A percentile compares a stretch with the other conserved stretches of the same genome.
Conservation (phyloP, 345 rosid species). For the Rubroshorea leprosula region DNA sequence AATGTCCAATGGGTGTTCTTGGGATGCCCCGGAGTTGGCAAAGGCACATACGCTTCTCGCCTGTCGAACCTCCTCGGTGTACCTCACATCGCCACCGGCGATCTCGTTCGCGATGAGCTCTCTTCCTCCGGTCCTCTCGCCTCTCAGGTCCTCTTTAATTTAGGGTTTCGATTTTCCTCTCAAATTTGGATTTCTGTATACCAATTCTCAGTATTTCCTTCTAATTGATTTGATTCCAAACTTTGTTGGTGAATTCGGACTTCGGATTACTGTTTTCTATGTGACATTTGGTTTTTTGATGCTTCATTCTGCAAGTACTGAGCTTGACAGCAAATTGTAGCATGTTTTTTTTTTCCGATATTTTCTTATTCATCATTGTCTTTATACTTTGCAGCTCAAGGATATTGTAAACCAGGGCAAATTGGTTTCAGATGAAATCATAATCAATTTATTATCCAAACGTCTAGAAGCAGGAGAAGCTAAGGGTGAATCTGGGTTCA, state of each 20-base stretch:
- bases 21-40: constrained; percentile 98
- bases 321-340: no score
- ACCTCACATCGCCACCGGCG: constrained; percentile 98
- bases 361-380: background rate
- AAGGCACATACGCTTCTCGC: constrained; percentile 94
- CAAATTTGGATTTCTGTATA: background rate
- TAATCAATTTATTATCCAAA: constrained; percentile 70
- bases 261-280: no score
- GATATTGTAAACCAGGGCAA: constrained; percentile 77
- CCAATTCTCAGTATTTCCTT: background rate
- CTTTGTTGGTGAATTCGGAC: no score
- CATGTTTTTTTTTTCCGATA: no score
- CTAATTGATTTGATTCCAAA: no score
- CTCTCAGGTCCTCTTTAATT: constrained; percentile 51
- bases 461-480: constrained; percentile 67
- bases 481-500: constrained; percentile 86
- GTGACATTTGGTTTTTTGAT: no score
- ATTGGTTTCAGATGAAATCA: constrained; percentile 83
- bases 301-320: no score
- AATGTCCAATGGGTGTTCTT: constrained; percentile 89
- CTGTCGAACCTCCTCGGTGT: constrained; percentile 74
- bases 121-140: constrained; percentile 67
- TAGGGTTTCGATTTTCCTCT: background rate
- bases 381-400: constrained; percentile 48
- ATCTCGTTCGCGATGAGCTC: constrained; percentile 94